phyloP scores from a whole-genome alignment of 768 basidiomycete genomes.

The Lanmaoa pseudosensibilis region DNA sequence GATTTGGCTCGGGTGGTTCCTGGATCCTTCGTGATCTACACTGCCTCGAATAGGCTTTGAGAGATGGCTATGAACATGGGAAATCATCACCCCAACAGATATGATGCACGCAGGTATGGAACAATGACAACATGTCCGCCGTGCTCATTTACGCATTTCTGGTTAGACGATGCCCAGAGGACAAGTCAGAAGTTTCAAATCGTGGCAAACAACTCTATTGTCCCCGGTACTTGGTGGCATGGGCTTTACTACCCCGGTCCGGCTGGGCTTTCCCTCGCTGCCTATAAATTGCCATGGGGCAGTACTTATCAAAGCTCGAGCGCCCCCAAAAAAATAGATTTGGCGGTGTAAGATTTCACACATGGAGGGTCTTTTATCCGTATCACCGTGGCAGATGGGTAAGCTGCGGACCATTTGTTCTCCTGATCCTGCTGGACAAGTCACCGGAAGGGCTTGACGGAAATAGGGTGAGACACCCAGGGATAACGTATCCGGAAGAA shows the following conservation, averaged over 20 bases:
- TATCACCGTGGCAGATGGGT: not conserved
- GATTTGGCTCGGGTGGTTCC: not conserved
- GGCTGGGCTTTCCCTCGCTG: not conserved
- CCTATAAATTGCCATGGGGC: not conserved
- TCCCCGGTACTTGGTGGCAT: not conserved
- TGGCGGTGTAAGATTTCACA: not conserved
- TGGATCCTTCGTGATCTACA: not conserved
- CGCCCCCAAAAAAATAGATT: not conserved
- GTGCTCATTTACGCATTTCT: not conserved
- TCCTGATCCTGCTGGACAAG: not conserved
- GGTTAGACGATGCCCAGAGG: not conserved
- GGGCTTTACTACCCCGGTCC: not conserved
- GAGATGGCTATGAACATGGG: not conserved
- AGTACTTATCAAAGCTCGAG: not conserved
- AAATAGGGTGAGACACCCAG: not conserved
- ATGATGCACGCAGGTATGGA: not conserved
- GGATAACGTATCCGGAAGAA: not conserved
- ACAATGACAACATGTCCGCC: not conserved
- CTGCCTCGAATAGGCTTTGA: not conserved
- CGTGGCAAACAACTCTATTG: not conserved
- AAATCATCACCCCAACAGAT: not conserved
- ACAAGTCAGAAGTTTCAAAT: not conserved
- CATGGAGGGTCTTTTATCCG: not conserved
- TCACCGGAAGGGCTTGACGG: not conserved
- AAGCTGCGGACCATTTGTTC: not conserved